Evolutionary conservation across 805 yeast genomes (phyloP).

Genomic region (Zygosaccharomyces gambellarensis): DNA sequence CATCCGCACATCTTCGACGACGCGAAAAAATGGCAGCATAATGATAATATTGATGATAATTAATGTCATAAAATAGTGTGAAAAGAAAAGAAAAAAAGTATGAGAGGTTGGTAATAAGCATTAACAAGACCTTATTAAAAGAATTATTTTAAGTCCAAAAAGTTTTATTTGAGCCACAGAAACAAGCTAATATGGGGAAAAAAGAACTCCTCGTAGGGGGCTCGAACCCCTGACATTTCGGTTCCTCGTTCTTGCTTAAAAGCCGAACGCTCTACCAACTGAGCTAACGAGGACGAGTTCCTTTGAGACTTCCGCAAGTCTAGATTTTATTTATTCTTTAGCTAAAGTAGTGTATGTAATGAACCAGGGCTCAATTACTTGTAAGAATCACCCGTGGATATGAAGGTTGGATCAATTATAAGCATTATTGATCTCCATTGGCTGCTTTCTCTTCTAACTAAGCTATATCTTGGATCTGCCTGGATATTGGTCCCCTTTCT

Average conservation of each 20-base stretch:
- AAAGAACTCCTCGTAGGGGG: conserved; percentile 47
- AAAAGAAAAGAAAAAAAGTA: background rate
- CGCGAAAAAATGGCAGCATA: background rate
- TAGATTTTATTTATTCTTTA: too few relatives aligned
- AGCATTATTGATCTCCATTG: too few relatives aligned
- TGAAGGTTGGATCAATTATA: too few relatives aligned
- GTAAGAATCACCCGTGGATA: too few relatives aligned
- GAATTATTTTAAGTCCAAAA: too few relatives aligned
- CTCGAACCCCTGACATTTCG: conserved; percentile 50
- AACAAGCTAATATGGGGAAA: conserved; percentile 6
- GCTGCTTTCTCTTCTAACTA: too few relatives aligned
- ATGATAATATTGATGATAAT: background rate
- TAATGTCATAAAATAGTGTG: background rate
- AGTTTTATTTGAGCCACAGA: too few relatives aligned
- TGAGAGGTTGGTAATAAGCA: background rate
- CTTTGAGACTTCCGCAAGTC: background rate
- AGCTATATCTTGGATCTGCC: background rate
- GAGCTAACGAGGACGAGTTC: conserved; percentile 53
- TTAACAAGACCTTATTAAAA: too few relatives aligned
- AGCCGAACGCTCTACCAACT: conserved; percentile 71
- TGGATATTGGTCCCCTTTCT: too few relatives aligned
- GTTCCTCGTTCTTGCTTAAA: conserved; percentile 44
- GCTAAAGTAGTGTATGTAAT: too few relatives aligned
- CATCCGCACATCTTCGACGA: conserved; percentile 1
- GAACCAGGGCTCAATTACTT: too few relatives aligned